Conservation (phyloP, 352 stramenopile genomes). For the Globisporangium recalcitrans region DNA sequence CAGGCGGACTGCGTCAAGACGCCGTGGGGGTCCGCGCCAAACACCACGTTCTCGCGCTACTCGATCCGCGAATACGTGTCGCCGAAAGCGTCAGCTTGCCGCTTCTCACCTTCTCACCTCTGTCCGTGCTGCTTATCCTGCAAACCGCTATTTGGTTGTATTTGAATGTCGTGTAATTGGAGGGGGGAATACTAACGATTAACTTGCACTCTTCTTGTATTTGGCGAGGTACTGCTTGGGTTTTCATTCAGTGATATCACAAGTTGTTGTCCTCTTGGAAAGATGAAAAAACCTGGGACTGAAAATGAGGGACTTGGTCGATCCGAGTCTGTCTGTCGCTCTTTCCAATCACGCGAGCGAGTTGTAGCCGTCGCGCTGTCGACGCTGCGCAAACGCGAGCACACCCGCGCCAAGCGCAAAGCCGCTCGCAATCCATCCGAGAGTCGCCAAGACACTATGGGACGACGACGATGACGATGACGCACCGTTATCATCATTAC, state of each 20-base stretch:
- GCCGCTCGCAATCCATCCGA: slow-evolving; percentile 34
- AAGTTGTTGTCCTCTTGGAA: not conserved
- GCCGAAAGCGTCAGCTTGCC: slow-evolving; percentile 5
- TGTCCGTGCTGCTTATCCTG: not conserved
- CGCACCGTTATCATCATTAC: not conserved
- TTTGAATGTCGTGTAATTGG: slow-evolving; percentile 1
- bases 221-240: not conserved
- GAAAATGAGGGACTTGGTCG: not conserved
- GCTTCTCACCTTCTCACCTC: not conserved
- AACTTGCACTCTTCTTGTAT: not conserved
- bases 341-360: slow-evolving; percentile 20
- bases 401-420: slow-evolving; percentile 29
- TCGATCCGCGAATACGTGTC: slow-evolving; percentile 50
- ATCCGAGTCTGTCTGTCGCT: not conserved
- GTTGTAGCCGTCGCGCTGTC: slow-evolving; percentile 35
- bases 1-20: slow-evolving; percentile 42
- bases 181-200: too few species aligned
- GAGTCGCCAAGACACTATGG: slow-evolving; percentile 4
- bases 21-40: slow-evolving; percentile 39
- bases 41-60: slow-evolving; percentile 51
- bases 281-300: not conserved
- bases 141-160: not conserved
- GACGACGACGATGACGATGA: slow-evolving; percentile 1
- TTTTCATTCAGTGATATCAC: not conserved
- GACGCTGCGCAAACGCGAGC: slow-evolving; percentile 28